Evolutionary conservation across 805 yeast species (phyloP), one percentile per base, ranked within the genome.

Genomic region (Alloascoidea africana): DNA sequence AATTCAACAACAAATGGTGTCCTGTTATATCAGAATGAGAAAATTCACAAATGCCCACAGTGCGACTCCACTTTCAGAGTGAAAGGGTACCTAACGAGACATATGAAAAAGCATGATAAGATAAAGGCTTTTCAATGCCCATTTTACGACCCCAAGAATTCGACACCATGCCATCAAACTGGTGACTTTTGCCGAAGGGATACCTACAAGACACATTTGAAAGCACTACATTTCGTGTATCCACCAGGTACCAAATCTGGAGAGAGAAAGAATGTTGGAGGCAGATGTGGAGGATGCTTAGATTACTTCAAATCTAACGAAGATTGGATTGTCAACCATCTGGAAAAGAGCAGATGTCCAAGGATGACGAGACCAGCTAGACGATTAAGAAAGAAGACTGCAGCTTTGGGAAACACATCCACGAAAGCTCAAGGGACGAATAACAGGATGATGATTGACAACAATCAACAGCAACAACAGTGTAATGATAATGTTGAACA

Each of bases 141-240:
- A 13, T 83, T 79, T 54, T 76, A 58, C 55, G 63, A 64, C 41
- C 59, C 65, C 1, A 51, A 49, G 17, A 55, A 52, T 44, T 59
- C 60, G 35, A 8, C 30, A 23, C 30, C 30, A 23, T 81, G 91
- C 55, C 94, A 82, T 56, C 76, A 81, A 27, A 73, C 75, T 2
- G 96, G 96, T 38, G 96, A 95, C 1, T 86, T 86, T 52, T 80
- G 93, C 8, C 68, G 96, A 49, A 70, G 94, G 50, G 96, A 86
- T 54, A 87, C 96, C 0, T 86, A 76, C 61, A 86, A 86, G 63
- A 85, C 94, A 1, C 96, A 86, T 59, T 66, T 86, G 46, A 86
- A 84, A 54, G 79, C 94, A 13, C 70, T 91, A 46, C 96, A 86
- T 60, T 80, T 83, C 55, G 69, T 72, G 39, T 85, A 84, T 50